Conservation (phyloP, 1,284 basidiomycete genomes). For the Marasmius sp. region DNA sequence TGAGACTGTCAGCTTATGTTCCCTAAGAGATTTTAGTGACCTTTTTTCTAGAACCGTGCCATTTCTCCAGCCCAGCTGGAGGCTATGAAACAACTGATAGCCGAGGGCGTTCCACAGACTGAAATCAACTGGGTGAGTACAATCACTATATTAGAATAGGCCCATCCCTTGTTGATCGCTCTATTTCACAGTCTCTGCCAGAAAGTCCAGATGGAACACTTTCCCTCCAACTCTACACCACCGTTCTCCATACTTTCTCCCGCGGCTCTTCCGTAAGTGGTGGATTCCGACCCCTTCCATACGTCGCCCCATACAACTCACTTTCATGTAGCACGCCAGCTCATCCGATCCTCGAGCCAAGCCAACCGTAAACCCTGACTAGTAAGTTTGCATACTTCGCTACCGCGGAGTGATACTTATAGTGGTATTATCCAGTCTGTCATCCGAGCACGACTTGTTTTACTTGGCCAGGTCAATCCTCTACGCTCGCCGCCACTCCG, state of each 20-base stretch:
- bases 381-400: not conserved
- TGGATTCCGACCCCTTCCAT: not conserved
- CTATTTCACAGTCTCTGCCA: not conserved
- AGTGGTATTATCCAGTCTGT: not conserved
- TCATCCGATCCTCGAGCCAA: not conserved
- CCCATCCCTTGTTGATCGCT: not conserved
- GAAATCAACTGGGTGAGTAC: constrained; percentile 3
- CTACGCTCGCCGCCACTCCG: not conserved
- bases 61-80: not conserved
- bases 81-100: not conserved
- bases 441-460: constrained; percentile 1
- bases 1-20: not conserved
- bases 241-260: constrained; percentile 1
- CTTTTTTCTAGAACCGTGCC: not conserved
- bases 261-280: not conserved
- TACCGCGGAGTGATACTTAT: not conserved
- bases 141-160: too few species aligned
- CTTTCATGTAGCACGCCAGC: not conserved
- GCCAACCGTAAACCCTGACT: not conserved
- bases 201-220: not conserved
- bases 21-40: too few species aligned
- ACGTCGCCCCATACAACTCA: too few species aligned
- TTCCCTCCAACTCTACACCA: not conserved
- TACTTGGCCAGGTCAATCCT: not conserved
- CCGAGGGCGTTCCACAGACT: constrained; percentile 3